A percentile compares a stretch with the other conserved stretches of the same genome.
Evolutionary conservation across 306 rosid species (phyloP).

Genomic region (Sechiopsis laciniata): DNA sequence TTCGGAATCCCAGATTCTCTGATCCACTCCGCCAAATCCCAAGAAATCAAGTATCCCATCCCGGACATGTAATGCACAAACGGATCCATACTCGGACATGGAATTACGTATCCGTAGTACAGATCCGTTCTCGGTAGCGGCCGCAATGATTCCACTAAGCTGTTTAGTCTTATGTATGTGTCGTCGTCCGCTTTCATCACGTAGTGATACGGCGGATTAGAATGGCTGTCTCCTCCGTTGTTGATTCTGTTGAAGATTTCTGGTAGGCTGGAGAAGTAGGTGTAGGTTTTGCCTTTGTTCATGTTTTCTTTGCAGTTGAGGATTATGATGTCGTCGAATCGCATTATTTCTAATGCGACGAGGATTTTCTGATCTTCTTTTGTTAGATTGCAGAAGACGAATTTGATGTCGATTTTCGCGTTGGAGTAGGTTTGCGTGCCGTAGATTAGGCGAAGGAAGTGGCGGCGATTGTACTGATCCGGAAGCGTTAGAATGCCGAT

Average conservation of each 20-base stretch:
- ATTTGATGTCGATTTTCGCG: constrained; percentile 62
- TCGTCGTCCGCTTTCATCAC: constrained; percentile 90
- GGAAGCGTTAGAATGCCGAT: constrained; percentile 80
- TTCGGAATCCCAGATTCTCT: constrained; percentile 61
- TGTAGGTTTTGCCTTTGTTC: constrained; percentile 84
- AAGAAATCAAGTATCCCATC: constrained; percentile 81
- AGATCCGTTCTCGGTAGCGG: constrained; percentile 68
- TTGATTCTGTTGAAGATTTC: constrained; percentile 50
- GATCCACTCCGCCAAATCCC: constrained; percentile 93
- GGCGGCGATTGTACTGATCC: constrained; percentile 80
- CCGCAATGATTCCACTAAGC: constrained; percentile 48
- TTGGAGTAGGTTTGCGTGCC: constrained; percentile 53
- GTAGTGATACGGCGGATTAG: constrained; percentile 75
- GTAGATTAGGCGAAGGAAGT: constrained; percentile 81
- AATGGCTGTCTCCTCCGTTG: constrained; percentile 17
- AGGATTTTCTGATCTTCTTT: constrained; percentile 70
- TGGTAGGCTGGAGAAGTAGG: constrained; percentile 66
- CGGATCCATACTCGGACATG: constrained; percentile 91
- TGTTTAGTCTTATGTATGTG: constrained; percentile 52
- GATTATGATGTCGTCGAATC: constrained; percentile 68
- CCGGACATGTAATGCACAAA: constrained; percentile 87
- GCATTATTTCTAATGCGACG: constrained; percentile 74
- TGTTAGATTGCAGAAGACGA: constrained; percentile 86
- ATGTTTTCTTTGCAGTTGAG: constrained; percentile 84
- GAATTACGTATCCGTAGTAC: constrained; percentile 86